Base-by-base conservation (phyloP, 1,284 basidiomycete species). In the Melampsora americana region DNA sequence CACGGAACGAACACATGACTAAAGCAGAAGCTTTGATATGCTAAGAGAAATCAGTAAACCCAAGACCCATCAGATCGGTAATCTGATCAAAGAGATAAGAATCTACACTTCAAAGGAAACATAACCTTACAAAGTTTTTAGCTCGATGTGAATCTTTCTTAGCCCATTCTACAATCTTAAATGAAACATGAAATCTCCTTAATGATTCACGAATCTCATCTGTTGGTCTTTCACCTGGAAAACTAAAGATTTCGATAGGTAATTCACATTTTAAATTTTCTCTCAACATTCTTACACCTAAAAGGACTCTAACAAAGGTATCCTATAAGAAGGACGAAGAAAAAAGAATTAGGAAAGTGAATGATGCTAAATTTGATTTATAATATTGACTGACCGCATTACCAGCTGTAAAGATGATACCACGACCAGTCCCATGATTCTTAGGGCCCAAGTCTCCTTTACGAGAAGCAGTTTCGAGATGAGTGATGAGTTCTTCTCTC, bases 11-110 rank as follows among this genome's bases (percentile, higher is more conserved):
- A 56, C 80, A 82, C 61, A 84, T 80, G 14, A 85, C 82, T 20
- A 86, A 81, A 6, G 85, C 84, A 14, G 84, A 80, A 1, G 85
- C 85, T 78, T 86, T 86, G 39, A 86, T 82, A 64, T 85, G 84
- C 79, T 85, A 85, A 53, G 80, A 46, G 14, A 20, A 32, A 11
- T 32, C 6, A 5, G 20, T 5, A 62, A 65, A 2, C 26, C 18
- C 32, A 42, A 64, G 61, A 39, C 23, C 4, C 18, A 56, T 12
- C 56, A 56, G 42, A 56, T 32, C 18, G 26, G 2, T 53, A 23
- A 6, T 16, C 12, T 30, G 23, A 35, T 35, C 16, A 59, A 5
- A 20, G n/a, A 48, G 12, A 69, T 16, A 28, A 69, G 44, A 3
- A 61, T 20, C 23, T 18, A 7, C 0, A 26, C 26, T 6, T 23